Base-by-base conservation (phyloP, 305 asterid species). In the Solanum hybrid region DNA sequence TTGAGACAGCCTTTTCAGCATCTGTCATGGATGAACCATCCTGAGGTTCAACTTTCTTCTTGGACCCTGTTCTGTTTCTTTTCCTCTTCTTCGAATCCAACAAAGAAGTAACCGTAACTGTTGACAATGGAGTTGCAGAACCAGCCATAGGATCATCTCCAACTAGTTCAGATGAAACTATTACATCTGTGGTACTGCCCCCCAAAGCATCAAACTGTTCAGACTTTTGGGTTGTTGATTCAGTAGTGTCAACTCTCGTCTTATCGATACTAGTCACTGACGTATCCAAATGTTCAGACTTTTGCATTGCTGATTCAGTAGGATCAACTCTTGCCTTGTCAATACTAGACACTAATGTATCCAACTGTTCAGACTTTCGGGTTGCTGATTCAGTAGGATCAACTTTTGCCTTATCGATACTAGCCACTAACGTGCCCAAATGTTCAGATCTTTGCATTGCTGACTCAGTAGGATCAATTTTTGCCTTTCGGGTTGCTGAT, bases 11-110 rank as follows among this genome's bases (percentile, higher is more conserved):
- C 68, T 91, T 89, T 33, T 92, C 97, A 31, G 57, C 87, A n/a
- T 90, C 92, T 32, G 57, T 91, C 36, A 41, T 89, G 8, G 87
- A 91, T 6, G 91, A 79, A 85, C 41, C 89, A 89, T 51, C 90
- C 83, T 86, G 93, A 14, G 91, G 75, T 89, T 93, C 93, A 37
- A 51, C 89, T 24, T 79, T 92, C 89, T 93, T 94, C 91, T 93
- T 94, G n/a, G 88, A 90, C n/a, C 91, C 89, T 10, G 94, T 91
- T 90, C 97, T 90, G 22, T 83, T 95, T 91, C 95, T 92, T 91
- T 93, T 96, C 93, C 89, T 95, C 90, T 86, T 92, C 91, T 89
- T 96, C 0, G 94, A 91, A 24, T 95, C 99, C 94, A 96, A 84
- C 80, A 97, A 90, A 24, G 95, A 87, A 72, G 90, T 90, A 80